Conservation (phyloP, 169 alveolate genomes). For the Miamiensis avidus region DNA sequence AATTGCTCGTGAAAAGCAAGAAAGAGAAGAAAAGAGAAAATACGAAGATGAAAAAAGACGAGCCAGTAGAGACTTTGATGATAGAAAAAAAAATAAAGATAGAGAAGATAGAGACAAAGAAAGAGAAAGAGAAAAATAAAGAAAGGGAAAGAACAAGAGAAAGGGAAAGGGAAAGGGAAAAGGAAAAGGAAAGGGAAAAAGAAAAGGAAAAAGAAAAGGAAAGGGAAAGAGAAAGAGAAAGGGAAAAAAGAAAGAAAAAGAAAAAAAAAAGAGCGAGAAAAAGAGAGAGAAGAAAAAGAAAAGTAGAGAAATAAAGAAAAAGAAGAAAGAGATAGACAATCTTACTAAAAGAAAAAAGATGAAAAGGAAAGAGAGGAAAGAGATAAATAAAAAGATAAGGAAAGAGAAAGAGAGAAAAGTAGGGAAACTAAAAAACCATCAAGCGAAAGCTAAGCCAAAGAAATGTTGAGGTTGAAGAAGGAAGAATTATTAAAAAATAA, state of each 20-base stretch:
- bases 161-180: not conserved
- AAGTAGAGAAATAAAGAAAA: too few relatives aligned
- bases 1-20: too few relatives aligned
- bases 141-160: not conserved
- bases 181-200: not conserved
- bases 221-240: not conserved
- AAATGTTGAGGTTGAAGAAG: too few relatives aligned
- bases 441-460: too few relatives aligned
- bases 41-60: too few relatives aligned
- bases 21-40: too few relatives aligned
- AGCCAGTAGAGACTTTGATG: too few relatives aligned
- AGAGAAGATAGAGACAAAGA: too few relatives aligned
- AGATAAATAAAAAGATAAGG: not conserved
- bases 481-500: too few relatives aligned
- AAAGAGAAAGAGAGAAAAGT: not conserved
- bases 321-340: not conserved
- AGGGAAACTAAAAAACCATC: not conserved
- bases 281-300: not conserved
- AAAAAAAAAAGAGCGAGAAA: not conserved
- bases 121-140: too few relatives aligned
- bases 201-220: not conserved
- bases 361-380: not conserved
- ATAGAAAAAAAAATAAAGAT: too few relatives aligned
- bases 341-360: too few relatives aligned
- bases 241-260: not conserved